Percentiles rank a stretch among this genome's conserved stretches.
Evolutionary conservation across 805 yeast genomes (phyloP).

Genomic region (Monosporozyma aerobia): DNA sequence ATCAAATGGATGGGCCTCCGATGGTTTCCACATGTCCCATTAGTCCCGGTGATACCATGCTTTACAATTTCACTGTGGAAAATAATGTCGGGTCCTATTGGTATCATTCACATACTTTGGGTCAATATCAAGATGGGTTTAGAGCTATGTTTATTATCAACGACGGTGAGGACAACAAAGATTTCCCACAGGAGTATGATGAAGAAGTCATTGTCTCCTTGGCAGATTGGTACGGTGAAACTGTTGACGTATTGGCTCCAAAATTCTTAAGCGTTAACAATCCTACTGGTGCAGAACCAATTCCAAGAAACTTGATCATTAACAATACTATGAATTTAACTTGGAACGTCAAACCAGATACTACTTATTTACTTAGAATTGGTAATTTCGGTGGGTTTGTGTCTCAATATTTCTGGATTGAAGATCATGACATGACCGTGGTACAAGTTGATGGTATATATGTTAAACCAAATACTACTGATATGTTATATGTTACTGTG

Average conservation of each 20-base stretch:
- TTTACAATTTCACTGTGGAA: constrained; percentile 82
- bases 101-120: constrained; percentile 92
- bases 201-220: constrained; percentile 64
- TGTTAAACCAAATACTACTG: constrained; percentile 65
- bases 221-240: constrained; percentile 81
- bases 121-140: constrained; percentile 92
- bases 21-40: constrained; percentile 86
- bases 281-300: constrained; percentile 98
- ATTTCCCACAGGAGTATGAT: constrained; percentile 65
- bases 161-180: constrained; percentile 40
- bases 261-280: constrained; percentile 62
- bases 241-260: constrained; percentile 40
- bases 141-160: constrained; percentile 71
- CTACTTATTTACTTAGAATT: constrained; percentile 72
- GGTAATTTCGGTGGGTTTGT: constrained; percentile 86
- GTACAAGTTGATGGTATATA: constrained; percentile 90
- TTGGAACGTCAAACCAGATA: constrained; percentile 75
- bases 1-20: constrained; percentile 86
- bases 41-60: constrained; percentile 61
- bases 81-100: constrained; percentile 84
- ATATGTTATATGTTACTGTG: constrained; percentile 66
- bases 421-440: constrained; percentile 77
- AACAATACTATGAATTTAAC: constrained; percentile 74
- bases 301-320: constrained; percentile 71
- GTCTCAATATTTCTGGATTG: constrained; percentile 81